phyloP scores from a whole-genome alignment of 345 rosid genomes.

The Salix udensis region DNA sequence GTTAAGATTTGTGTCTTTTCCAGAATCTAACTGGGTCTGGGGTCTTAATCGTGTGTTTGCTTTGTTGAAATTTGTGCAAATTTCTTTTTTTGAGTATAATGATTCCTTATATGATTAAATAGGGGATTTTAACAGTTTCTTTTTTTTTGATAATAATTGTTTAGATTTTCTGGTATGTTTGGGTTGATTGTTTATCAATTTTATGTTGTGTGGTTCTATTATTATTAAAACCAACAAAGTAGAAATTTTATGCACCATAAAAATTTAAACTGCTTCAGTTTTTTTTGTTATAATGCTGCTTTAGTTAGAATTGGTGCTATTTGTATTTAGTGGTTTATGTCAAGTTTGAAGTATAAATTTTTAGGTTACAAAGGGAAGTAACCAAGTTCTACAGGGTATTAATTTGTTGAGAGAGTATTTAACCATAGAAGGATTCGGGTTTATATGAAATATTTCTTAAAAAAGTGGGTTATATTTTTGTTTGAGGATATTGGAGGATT shows the following conservation, averaged over 20 bases:
- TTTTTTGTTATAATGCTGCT: neutral
- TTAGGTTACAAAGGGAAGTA: neutral
- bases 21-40: neutral
- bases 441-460: neutral
- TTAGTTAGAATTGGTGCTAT: neutral
- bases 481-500: conserved; percentile 24
- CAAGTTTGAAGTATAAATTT: neutral
- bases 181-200: neutral
- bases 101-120: neutral
- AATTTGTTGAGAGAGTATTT: neutral
- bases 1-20: neutral
- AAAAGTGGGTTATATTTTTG: neutral
- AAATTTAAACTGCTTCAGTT: neutral
- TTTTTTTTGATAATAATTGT: neutral
- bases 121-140: neutral
- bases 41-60: neutral
- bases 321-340: neutral
- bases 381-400: neutral
- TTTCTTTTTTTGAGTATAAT: neutral
- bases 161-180: neutral
- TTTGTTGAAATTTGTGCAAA: neutral
- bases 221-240: neutral
- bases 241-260: neutral
- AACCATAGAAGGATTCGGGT: neutral
- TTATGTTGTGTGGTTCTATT: neutral